phyloP scores from a whole-genome alignment of 2,329 filamentous ascomycete genomes.

The Didymella glomerata region DNA sequence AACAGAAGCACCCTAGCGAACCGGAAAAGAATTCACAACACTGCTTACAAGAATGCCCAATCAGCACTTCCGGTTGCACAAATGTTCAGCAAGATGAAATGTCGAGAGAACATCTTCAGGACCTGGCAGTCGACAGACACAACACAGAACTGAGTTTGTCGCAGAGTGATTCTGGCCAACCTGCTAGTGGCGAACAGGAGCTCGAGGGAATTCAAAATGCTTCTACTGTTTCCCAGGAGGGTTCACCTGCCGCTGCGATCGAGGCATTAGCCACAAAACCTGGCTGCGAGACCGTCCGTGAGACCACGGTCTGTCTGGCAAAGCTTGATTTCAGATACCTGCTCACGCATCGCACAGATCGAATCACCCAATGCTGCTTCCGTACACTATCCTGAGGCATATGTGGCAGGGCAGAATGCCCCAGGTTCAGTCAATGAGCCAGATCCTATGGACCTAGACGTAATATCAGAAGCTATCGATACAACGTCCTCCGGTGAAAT shows the following conservation, averaged over 20 bases:
- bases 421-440: neutral
- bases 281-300: neutral
- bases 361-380: too few species aligned
- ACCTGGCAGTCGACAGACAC: neutral
- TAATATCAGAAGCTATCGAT: neutral
- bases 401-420: neutral
- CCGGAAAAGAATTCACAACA: neutral
- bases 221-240: neutral
- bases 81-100: neutral
- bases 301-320: slow-evolving; percentile 6
- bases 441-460: neutral
- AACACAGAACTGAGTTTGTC: too few species aligned
- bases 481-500: too few species aligned
- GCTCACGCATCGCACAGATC: slow-evolving; percentile 3
- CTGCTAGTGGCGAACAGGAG: neutral
- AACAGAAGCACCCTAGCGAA: neutral
- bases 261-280: neutral
- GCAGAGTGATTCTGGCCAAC: neutral
- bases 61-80: neutral
- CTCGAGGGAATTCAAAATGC: neutral
- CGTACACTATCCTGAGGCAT: neutral
- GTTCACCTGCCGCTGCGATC: neutral
- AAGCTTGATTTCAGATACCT: neutral
- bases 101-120: neutral
- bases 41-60: neutral